Percentiles rank a stretch among this genome's conserved stretches.
Evolutionary conservation across 441 rosid genomes (phyloP).

Genomic region (Adansonia rubrostipa): DNA sequence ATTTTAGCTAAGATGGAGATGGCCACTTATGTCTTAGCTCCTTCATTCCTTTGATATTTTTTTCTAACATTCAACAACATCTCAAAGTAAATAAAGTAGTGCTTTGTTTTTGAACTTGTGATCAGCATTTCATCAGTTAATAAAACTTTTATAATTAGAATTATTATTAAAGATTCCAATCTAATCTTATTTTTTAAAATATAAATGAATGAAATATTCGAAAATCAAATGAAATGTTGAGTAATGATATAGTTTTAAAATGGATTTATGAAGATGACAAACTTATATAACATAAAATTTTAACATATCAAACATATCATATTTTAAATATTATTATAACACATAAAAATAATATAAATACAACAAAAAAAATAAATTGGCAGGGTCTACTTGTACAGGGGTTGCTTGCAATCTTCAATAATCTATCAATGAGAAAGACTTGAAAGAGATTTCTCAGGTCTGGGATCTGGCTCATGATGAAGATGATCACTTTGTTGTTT

Average conservation of each 20-base stretch:
- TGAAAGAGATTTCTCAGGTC: background rate
- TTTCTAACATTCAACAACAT: background rate
- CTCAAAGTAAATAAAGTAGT: background rate
- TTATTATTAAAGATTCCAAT: no score
- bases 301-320: no score
- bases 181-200: no score
- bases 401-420: background rate
- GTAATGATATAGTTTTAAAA: background rate
- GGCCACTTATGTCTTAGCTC: conserved; percentile 11
- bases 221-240: background rate
- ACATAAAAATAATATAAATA: no score
- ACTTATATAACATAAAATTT: no score
- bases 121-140: no score
- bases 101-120: no score
- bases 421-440: background rate
- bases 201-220: background rate
- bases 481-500: background rate
- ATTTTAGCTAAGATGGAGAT: conserved; percentile 19
- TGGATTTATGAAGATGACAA: background rate
- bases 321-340: no score
- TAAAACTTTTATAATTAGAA: no score
- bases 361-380: no score
- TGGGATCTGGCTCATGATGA: background rate
- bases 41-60: background rate
- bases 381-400: no score